Base-by-base conservation (phyloP, 495 filamentous ascomycete genomes). In the Extremus antarcticus region DNA sequence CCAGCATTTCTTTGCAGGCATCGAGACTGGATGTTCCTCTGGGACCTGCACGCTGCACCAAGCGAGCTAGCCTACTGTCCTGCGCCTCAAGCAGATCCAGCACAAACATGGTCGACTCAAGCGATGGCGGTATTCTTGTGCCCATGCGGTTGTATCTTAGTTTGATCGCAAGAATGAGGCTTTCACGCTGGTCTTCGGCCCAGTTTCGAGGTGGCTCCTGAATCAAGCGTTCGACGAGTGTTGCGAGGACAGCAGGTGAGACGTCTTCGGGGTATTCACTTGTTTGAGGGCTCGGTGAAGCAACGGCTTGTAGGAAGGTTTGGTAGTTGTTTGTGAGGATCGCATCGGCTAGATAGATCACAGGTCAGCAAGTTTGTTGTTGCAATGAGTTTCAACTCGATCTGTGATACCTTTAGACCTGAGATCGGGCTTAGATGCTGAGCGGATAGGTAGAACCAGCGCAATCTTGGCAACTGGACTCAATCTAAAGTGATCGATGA, bases 401-500 rank as follows among this genome's bases (percentile, higher is more conserved):
- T n/a, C 9, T n/a, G 35, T 40, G 41, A 45, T 23, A 95, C 92
- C 91, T 80, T 96, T 96, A 16, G 80, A 84, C 61, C 87, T 85
- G 49, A 97, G 73, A 68, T 95, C 90, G 47, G 79, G 70, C 62
- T 85, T 88, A 53, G 78, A 77, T 8, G 81, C 84, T 32, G 82
- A 79, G 68, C 90, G 92, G 65, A 94, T 94, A 2, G 91, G 88
- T 46, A 95, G 73, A 23, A 89, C 88, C 43, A 99, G 75, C n/a
- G 91, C 75, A 17, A 87, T 85, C 74, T 94, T 94, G 63, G 88
- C 77, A 16, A 95, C 63, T 9, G 88, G 81, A 68, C 95, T 88
- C 32, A 99, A 76, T 57, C 89, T 85, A 74, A 97, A 96, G 65
- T 95, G 89, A 50, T 90, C 85, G 74, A 95, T 78, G 62, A 99